Evolutionary conservation across 257 asterid genomes (phyloP).

Genomic region (Solanum commersonii): DNA sequence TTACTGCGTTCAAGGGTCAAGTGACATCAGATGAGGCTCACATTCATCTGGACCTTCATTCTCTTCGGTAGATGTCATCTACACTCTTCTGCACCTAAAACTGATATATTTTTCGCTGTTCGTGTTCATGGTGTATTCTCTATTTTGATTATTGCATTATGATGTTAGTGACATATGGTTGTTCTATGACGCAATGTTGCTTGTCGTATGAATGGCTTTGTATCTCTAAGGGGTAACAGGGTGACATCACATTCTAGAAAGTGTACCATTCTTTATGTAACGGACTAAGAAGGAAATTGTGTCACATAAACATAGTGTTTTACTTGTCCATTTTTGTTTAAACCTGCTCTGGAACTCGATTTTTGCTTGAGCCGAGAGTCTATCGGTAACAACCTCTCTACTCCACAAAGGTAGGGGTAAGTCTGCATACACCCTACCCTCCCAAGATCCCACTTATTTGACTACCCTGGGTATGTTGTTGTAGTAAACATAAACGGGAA

Average conservation of each 20-base stretch:
- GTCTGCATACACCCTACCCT: not conserved
- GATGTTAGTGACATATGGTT: not conserved
- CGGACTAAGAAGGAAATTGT: not conserved
- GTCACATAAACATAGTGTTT: not conserved
- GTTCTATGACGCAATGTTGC: not conserved
- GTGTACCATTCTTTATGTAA: not conserved
- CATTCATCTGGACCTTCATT: constrained; percentile 96
- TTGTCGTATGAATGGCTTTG: not conserved
- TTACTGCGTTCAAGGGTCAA: constrained; percentile 83
- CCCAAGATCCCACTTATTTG: not conserved
- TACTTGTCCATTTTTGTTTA: not conserved
- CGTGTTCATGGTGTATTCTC: not conserved
- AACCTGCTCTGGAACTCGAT: not conserved
- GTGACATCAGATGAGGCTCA: constrained; percentile 98
- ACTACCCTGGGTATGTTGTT: not conserved
- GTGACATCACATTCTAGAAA: not conserved
- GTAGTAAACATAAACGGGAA: not conserved
- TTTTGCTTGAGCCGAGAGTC: not conserved
- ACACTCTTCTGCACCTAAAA: not conserved
- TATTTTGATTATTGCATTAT: not conserved
- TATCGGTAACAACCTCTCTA: not conserved
- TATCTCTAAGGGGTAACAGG: not conserved
- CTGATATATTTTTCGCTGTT: not conserved
- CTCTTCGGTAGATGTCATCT: constrained; percentile 56
- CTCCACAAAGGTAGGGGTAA: not conserved